Percentiles rank a stretch among this genome's conserved stretches.
Evolutionary conservation across 2,329 filamentous ascomycete genomes (phyloP).

Genomic region (Penicillium janthinellum): DNA sequence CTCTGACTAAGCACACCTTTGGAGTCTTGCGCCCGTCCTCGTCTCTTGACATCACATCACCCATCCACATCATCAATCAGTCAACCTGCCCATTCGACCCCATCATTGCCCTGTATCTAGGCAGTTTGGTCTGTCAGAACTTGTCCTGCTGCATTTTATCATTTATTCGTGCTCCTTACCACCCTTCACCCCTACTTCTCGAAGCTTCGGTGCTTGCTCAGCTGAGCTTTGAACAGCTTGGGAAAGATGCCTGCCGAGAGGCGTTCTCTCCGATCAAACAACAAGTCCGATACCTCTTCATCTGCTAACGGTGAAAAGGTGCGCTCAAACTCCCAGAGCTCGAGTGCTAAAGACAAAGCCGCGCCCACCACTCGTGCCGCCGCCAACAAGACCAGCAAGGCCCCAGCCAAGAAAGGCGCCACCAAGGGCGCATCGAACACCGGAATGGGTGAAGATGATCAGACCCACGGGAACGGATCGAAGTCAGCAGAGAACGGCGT

Average conservation of each 20-base stretch:
- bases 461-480: conserved; percentile 67
- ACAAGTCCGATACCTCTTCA: conserved; percentile 50
- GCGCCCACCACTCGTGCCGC: conserved; percentile 45
- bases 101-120: conserved; percentile 19
- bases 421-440: conserved; percentile 40
- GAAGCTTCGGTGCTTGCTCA: conserved; percentile 34
- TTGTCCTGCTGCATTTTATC: conserved; percentile 18
- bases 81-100: conserved; percentile 16
- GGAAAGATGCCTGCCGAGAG: conserved; percentile 51
- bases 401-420: conserved; percentile 37
- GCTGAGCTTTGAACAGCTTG: conserved; percentile 37
- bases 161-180: conserved; percentile 19
- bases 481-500: conserved; percentile 69
- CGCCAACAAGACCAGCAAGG: conserved; percentile 44
- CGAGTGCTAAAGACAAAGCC: conserved; percentile 49
- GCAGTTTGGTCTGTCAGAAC: conserved; percentile 14
- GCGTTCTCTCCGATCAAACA: conserved; percentile 50
- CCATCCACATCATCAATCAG: conserved; percentile 30
- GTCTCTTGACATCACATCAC: conserved; percentile 46
- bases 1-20: conserved; percentile 39
- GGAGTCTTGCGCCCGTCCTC: conserved; percentile 37
- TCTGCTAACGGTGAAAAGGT: conserved; percentile 52
- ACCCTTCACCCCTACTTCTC: conserved; percentile 30
- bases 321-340: conserved; percentile 47
- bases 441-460: conserved; percentile 72